Evolutionary conservation across 78 protist species (phyloP), one percentile per base, ranked within the genome.

Genomic region (Andalucia godoyi): DNA sequence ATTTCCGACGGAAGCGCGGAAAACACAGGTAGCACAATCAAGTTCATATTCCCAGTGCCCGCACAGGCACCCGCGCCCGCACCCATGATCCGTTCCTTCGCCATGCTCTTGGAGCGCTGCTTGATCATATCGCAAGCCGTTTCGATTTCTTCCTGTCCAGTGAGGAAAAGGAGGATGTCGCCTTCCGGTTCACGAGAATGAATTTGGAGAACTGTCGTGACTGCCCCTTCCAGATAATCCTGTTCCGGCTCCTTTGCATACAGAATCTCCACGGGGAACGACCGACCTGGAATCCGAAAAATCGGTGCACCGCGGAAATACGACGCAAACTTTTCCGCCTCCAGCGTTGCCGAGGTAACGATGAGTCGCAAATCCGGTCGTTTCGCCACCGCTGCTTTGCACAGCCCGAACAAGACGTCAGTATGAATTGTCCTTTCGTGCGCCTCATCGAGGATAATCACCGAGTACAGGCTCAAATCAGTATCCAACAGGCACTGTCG

Each of bases 121-220:
- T 93, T 84, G 96, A 92, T 92, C 55, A 96, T 85, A 43, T 96
- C 95, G 75, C 95, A 84, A 2, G 96, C 88, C 7, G 97, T 84
- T 75, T 94, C 99, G 41, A 96, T 94, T 62, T 96, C 99, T 43
- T 96, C 98, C 72, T 91, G 97, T 25, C 99, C 99, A 4, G 99
- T 95, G 29, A 95, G 70, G 63, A 95, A 95, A 29, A 95, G 66
- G 27, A 95, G 83, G 4, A 97, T 83, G 73, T 95, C 99, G 36
- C 99, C 99, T 0, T 95, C 87, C n/a, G 96, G 96, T 58, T 90
- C 94, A 0, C 72, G 45, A 25, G 88, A 58, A 57, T 94, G 98
- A 58, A 91, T 89, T 45, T 90, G 91, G 97, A 97, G 83, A 34
- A 94, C 96, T 1, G 96, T 88, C 59, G 86, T 74, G 32, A 94